Base-by-base conservation (phyloP, 495 filamentous ascomycete genomes). In the Cercophora newfieldiana region DNA sequence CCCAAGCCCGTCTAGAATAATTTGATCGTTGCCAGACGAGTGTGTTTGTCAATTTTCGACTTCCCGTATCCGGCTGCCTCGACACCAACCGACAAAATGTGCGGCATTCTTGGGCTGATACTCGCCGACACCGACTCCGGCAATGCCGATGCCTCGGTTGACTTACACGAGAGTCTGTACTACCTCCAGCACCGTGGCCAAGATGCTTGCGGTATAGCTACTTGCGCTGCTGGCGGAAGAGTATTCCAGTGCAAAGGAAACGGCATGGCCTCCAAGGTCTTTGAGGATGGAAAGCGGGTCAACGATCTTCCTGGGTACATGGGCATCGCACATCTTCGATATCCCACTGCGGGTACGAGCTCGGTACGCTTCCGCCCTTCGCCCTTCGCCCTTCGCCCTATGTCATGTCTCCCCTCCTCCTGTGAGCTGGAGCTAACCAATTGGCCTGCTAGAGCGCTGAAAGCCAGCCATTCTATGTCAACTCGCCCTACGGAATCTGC, bases 231-330 rank as follows among this genome's bases (percentile, higher is more conserved):
- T 0, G 90, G 91, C 16, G 93, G 94, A 66, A 85, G 91, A 14
- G 90, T 97, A 63, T 93, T 88, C 77, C 93, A 97, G 70, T 88
- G 91, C 77, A 97, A 97, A 80, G 91, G 93, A 60, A 94, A 94
- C 75, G 94, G 93, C 33, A 91, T 97, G 86, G 95, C 91, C 25
- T 86, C 90, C 65, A 92, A 91, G 79, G 73, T 96, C 65, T 96
- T 96, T 79, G 84, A 86, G 49, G 89, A 94, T 64, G 92, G 91
- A 63, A 85, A 88, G 55, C 85, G 90, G 54, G 84, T 94, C 21
- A 78, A 82, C 55, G 90, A 94, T 71, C 89, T 97, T 54, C 91
- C 91, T 14, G 93, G 94, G 16, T 91, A 85, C 72, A 96, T 96
- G 92, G 94, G 93, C 65, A 84, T 97, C 56, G 92, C 86, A 16